Evolutionary conservation across 441 rosid species (phyloP).

Genomic region (Euphorbia celastroides): DNA sequence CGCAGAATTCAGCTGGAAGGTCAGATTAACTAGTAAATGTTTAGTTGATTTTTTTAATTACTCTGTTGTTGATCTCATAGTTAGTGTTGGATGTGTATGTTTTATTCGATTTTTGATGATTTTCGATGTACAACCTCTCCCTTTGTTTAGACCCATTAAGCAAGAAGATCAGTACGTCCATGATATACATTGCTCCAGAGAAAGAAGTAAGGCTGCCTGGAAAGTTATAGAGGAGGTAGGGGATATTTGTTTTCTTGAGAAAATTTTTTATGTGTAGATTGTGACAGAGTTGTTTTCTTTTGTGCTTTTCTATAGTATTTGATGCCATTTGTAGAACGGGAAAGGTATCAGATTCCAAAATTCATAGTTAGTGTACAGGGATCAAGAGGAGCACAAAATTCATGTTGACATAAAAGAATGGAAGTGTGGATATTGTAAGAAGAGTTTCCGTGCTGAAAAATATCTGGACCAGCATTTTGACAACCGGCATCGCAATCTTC

Average conservation of each 20-base stretch:
- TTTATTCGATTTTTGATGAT: neutral
- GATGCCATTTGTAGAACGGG: constrained; percentile 85
- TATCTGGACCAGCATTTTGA: constrained; percentile 85
- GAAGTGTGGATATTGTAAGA: constrained; percentile 92
- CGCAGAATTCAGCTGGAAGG: constrained; percentile 12
- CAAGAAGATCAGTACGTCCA: constrained; percentile 36
- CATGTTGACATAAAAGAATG: constrained; percentile 73
- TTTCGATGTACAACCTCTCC: neutral
- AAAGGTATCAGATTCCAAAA: constrained; percentile 51
- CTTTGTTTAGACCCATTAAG: constrained; percentile 35
- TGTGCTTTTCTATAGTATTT: constrained; percentile 49
- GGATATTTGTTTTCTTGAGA: neutral
- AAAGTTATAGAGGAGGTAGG: constrained; percentile 67
- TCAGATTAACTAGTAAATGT: neutral
- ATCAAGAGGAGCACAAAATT: constrained; percentile 88
- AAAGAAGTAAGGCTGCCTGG: constrained; percentile 89
- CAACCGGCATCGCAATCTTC: constrained; percentile 70
- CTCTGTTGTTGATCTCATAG: neutral
- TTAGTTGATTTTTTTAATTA: neutral
- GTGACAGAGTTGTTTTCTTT: neutral
- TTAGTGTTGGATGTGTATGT: neutral
- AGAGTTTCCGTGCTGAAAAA: constrained; percentile 79
- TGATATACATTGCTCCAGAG: constrained; percentile 86
- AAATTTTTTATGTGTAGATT: neutral
- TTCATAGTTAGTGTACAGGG: too few relatives aligned